A percentile compares a stretch with the other conserved stretches of the same genome.
Conservation (phyloP, 768 basidiomycete genomes). For the Mycena crocata region DNA sequence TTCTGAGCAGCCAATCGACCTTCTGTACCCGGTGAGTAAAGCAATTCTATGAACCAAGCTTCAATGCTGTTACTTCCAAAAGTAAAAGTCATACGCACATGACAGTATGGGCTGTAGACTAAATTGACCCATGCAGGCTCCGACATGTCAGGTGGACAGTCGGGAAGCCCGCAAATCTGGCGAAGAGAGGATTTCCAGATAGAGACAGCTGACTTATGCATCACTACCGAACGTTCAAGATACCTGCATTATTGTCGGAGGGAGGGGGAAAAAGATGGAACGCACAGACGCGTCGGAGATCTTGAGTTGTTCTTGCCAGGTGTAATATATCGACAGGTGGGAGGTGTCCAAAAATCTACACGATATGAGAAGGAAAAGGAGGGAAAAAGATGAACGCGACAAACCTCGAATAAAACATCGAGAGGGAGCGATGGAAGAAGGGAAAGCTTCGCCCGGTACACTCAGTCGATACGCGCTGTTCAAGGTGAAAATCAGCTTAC, state of each 20-base stretch:
- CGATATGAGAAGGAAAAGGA: no score
- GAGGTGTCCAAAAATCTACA: slow-evolving; percentile 47
- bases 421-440: slow-evolving; percentile 25
- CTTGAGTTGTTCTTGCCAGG: slow-evolving; percentile 46
- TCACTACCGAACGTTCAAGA: slow-evolving; percentile 7
- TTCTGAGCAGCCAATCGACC: slow-evolving; percentile 42
- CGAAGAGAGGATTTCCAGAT: slow-evolving; percentile 43
- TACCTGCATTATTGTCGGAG: not conserved
- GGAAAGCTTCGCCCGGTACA: slow-evolving; percentile 18
- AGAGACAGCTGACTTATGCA: slow-evolving; percentile 26
- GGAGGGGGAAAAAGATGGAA: not conserved
- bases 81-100: slow-evolving; percentile 34
- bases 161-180: slow-evolving; percentile 38
- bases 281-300: slow-evolving; percentile 39
- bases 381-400: not conserved
- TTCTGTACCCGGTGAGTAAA: slow-evolving; percentile 30
- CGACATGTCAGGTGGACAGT: slow-evolving; percentile 40
- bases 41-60: slow-evolving; percentile 35
- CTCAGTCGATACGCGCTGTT: not conserved
- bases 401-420: slow-evolving; percentile 32
- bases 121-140: slow-evolving; percentile 44
- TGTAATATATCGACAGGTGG: slow-evolving; percentile 46
- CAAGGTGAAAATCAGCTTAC: not conserved
- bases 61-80: not conserved
- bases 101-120: slow-evolving; percentile 43